These are phyloP conservation scores for Acanthochlamys bracteata DNA, from an alignment of 106 monocot genomes.

Conservation along the genomic window DNA sequence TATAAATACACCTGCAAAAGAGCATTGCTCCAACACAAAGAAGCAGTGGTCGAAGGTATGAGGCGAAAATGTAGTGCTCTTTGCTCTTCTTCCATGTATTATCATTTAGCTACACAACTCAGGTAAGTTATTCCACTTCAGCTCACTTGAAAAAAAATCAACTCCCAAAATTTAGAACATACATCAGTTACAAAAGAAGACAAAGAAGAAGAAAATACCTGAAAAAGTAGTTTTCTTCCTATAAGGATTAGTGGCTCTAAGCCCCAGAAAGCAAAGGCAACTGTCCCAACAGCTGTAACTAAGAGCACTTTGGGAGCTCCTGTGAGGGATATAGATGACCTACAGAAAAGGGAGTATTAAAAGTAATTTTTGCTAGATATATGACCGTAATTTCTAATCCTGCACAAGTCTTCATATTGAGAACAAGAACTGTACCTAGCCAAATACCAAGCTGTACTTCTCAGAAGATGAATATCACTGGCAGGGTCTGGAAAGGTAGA, in stretches of 20 bases:
- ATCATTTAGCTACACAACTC: constrained; percentile 30
- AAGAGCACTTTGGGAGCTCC: constrained; percentile 34
- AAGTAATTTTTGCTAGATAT: too few relatives aligned
- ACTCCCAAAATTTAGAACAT: background rate
- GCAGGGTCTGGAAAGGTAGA: constrained; percentile 26
- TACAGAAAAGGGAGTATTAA: constrained; percentile 5
- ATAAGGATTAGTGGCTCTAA: constrained; percentile 49
- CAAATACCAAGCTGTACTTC: constrained; percentile 30
- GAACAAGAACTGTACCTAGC: constrained; percentile 28
- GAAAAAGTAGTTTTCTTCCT: constrained; percentile 39
- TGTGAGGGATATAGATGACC: constrained; percentile 41
- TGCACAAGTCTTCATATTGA: too few relatives aligned
- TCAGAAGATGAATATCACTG: constrained; percentile 32
- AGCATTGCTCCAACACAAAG: constrained; percentile 74
- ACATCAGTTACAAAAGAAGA: background rate
- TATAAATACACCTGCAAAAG: constrained; percentile 49
- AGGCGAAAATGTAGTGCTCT: constrained; percentile 55
- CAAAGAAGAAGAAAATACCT: constrained; percentile 31
- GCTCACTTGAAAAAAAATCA: background rate
- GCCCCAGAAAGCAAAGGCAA: constrained; percentile 83
- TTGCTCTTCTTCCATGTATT: constrained; percentile 80
- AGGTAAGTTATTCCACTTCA: background rate
- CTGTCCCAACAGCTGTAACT: constrained; percentile 54
- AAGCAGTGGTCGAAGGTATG: constrained; percentile 81
- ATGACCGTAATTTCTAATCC: too few relatives aligned